A percentile compares a stretch with the other conserved stretches of the same genome.
Evolutionary conservation across 2,329 filamentous ascomycete genomes (phyloP).

Genomic region (Penicillium sp.): DNA sequence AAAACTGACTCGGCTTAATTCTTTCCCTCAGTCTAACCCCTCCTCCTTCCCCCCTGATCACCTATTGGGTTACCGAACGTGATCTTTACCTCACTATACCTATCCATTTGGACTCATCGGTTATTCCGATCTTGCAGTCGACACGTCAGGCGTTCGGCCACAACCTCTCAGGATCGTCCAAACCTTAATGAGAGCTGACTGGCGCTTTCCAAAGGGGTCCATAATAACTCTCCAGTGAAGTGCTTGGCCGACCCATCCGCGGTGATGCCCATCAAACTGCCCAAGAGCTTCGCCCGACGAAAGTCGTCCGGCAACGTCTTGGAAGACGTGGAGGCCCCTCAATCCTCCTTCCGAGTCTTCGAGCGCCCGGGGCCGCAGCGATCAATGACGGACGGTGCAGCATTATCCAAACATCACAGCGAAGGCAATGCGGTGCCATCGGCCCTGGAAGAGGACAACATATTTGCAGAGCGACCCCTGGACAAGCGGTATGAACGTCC

Average conservation of each 20-base stretch:
- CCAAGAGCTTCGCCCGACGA: slow-evolving; percentile 55
- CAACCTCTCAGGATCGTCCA: slow-evolving; percentile 4
- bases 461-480: slow-evolving; percentile 37
- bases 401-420: slow-evolving; percentile 35
- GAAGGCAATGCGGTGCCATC: slow-evolving; percentile 38
- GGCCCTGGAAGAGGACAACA: slow-evolving; percentile 42
- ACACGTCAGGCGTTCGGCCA: slow-evolving; percentile 18
- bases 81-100: slow-evolving; percentile 1
- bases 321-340: slow-evolving; percentile 47
- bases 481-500: slow-evolving; percentile 38
- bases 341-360: slow-evolving; percentile 56
- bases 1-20: slow-evolving; percentile 20
- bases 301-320: slow-evolving; percentile 58
- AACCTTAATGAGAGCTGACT: slow-evolving; percentile 17
- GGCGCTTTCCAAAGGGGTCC: slow-evolving; percentile 3
- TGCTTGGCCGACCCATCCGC: neutral
- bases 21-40: slow-evolving; percentile 6
- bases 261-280: slow-evolving; percentile 57
- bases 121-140: slow-evolving; percentile 17
- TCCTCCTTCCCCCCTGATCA: slow-evolving; percentile 16
- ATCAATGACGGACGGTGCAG: slow-evolving; percentile 45
- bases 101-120: slow-evolving; percentile 15
- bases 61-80: neutral
- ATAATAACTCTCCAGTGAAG: neutral
- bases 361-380: slow-evolving; percentile 50